These are phyloP conservation scores for Yamadazyma atlantica DNA, from an alignment of 1,139 yeast genomes.

Conservation along the genomic window DNA sequence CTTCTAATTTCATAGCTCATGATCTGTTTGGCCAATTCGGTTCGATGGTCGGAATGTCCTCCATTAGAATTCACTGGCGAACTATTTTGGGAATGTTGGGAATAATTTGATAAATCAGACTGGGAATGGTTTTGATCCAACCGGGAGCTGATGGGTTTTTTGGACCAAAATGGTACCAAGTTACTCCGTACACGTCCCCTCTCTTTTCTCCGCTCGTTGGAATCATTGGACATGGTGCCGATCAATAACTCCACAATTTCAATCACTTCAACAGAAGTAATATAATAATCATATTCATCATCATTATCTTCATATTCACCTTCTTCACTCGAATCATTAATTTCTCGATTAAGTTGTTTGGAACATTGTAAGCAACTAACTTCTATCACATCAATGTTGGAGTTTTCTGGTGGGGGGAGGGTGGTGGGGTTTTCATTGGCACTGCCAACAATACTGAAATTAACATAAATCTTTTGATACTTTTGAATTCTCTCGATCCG, in stretches of 20 bases:
- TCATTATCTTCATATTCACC: slow-evolving; percentile 20
- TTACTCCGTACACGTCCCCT: slow-evolving; percentile 64
- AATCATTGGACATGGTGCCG: slow-evolving; percentile 46
- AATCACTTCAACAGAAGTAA: slow-evolving; percentile 66
- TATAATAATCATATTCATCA: slow-evolving; percentile 45
- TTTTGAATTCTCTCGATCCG: slow-evolving; percentile 55
- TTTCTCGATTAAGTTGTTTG: slow-evolving; percentile 18
- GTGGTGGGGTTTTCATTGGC: slow-evolving; percentile 49
- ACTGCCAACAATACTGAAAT: slow-evolving; percentile 52
- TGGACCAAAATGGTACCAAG: slow-evolving; percentile 68
- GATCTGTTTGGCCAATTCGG: slow-evolving; percentile 60
- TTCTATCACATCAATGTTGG: slow-evolving; percentile 51
- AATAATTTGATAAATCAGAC: not conserved
- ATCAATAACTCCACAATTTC: slow-evolving; percentile 61
- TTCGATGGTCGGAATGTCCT: slow-evolving; percentile 35
- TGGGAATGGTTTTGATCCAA: slow-evolving; percentile 25
- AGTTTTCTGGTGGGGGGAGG: slow-evolving; percentile 32
- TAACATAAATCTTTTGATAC: slow-evolving; percentile 45
- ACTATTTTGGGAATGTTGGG: slow-evolving; percentile 7
- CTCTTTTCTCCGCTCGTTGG: slow-evolving; percentile 55
- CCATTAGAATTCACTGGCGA: slow-evolving; percentile 21
- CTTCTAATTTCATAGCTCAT: slow-evolving; percentile 64
- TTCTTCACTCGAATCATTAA: slow-evolving; percentile 32
- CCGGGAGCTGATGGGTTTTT: slow-evolving; percentile 56
- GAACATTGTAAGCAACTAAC: slow-evolving; percentile 56